Conservation (phyloP, 352 stramenopile species). For the Ophiocytium majus region DNA sequence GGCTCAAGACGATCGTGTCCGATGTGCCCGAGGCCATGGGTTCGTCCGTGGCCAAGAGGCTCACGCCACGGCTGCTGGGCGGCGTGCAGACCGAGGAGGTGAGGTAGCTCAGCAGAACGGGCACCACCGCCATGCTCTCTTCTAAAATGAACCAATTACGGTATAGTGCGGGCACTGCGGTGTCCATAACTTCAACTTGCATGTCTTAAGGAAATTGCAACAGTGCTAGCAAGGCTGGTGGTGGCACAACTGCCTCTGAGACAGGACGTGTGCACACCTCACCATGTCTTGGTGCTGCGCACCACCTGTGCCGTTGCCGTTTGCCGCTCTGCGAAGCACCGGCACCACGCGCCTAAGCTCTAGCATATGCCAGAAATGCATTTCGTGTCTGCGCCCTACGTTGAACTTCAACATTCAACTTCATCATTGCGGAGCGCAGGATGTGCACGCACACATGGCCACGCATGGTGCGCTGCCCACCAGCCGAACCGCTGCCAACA, state of each 20-base stretch:
- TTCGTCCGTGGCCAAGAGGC: conserved; percentile 68
- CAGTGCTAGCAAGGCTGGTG: neutral
- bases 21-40: conserved; percentile 87
- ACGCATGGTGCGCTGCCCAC: too few species aligned
- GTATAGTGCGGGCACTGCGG: neutral
- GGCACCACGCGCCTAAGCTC: neutral
- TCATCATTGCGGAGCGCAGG: too few species aligned
- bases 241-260: neutral
- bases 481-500: too few species aligned
- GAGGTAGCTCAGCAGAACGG: neutral
- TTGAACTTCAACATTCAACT: neutral
- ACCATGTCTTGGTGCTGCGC: neutral
- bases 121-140: neutral
- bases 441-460: too few species aligned
- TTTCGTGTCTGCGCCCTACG: neutral
- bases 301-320: neutral
- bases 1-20: conserved; percentile 89
- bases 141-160: neutral
- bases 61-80: conserved; percentile 65
- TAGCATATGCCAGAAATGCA: neutral
- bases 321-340: neutral
- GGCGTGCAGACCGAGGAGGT: conserved; percentile 8
- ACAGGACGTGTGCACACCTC: neutral
- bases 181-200: neutral
- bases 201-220: neutral